Evolutionary conservation across 2,329 filamentous ascomycete species (phyloP).

Genomic region (Bimuria novae-zelandiae): DNA sequence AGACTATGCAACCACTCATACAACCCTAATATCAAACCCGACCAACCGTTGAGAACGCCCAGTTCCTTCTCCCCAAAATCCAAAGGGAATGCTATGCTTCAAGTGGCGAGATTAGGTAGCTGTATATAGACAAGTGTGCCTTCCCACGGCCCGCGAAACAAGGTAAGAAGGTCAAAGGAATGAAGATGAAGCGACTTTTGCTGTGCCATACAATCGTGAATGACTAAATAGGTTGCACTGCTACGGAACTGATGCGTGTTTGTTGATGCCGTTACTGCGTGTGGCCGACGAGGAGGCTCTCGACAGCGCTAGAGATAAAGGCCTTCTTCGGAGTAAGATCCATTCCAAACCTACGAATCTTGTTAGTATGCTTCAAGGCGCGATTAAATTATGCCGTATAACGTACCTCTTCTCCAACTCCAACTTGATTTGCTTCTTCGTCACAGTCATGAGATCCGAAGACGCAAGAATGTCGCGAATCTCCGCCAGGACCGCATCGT

Average conservation of each 20-base stretch:
- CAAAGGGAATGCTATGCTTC: constrained; percentile 20
- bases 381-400: no score
- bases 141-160: constrained; percentile 9
- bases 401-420: constrained; percentile 78
- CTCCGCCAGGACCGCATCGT: constrained; percentile 89
- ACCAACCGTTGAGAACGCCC: neutral
- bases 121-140: constrained; percentile 11
- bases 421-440: constrained; percentile 96
- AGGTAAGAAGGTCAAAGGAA: constrained; percentile 6
- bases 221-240: neutral
- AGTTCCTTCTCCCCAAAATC: constrained; percentile 1
- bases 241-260: neutral
- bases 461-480: constrained; percentile 91
- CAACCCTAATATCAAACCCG: neutral
- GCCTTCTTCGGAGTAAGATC: constrained; percentile 83
- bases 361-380: no score
- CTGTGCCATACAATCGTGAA: constrained; percentile 24
- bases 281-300: constrained; percentile 23
- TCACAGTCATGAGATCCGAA: constrained; percentile 95
- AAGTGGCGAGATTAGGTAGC: constrained; percentile 17
- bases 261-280: neutral
- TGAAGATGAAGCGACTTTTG: constrained; percentile 7
- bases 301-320: constrained; percentile 68
- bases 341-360: constrained; percentile 69
- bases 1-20: neutral